Evolutionary conservation across 805 yeast genomes (phyloP), one percentile per base, ranked within the genome.

Genomic region (Cyberlindnera nakhonratchasimensis): DNA sequence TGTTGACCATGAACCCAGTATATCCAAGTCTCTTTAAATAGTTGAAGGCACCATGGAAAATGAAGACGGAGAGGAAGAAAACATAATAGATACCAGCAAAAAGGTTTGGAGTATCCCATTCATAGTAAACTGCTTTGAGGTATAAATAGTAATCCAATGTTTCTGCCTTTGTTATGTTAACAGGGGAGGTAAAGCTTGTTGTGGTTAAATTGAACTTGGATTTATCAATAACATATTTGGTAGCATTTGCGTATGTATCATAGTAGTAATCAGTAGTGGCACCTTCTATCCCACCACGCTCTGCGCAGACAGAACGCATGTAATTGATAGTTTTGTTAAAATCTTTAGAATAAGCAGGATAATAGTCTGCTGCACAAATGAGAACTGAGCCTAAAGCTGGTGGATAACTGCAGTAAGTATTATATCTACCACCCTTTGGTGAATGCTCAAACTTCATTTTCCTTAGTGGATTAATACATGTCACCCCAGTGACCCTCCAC

Each of bases 1-100:
- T 44, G 30, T 49, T 46, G 26, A 45, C 34, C 6, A 39, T 28
- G 6, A 31, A 30, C 6, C 52, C 52, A 2, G 20, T 8, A 6
- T 33, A 32, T 1, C 63, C 62, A 3, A 50, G 36, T 23, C 34
- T 45, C 21, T 48, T 57, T 45, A 61, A 56, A 39, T 42, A 62
- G 39, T 67, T 66, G 52, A 48, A 51, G 6, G 57, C 17, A 13
- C 65, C 61, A 23, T 67, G 64, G 17, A 66, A 29, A 0, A 69
- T 10, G 50, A 72, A 53, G 1, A 71, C 59, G 2, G 63, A 13
- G 13, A 60, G 59, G 64, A 73, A 73, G 50, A 62, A 72, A 7
- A 57, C 54, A 35, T 64, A 46, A 22, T 70, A 49, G 4, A 61
- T 63, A 34, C 60, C 64, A 11, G 52, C 58, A 64, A 51, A 47